Evolutionary conservation across 192 early-diverging fungal species (phyloP).

Genomic region (Podila epigama): DNA sequence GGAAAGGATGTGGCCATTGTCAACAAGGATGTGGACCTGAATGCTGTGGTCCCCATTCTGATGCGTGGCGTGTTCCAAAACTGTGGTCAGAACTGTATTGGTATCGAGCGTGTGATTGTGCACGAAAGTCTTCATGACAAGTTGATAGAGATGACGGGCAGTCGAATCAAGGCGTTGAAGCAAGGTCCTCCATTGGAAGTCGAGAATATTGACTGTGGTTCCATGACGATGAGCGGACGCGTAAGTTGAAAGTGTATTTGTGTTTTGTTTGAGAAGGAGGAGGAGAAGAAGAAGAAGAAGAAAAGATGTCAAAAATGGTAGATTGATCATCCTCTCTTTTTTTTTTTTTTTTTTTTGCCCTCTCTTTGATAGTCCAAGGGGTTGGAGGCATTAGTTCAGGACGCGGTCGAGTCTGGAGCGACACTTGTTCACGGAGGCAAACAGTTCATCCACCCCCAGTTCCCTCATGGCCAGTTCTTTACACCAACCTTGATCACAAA

Average conservation of each 20-base stretch:
- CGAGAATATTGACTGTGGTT: conserved; percentile 77
- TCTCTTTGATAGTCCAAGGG: conserved; percentile 48
- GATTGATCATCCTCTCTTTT: too few relatives aligned
- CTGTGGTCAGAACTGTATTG: conserved; percentile 89
- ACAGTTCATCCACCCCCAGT: conserved; percentile 70
- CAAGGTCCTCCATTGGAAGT: conserved; percentile 78
- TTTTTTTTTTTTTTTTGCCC: not conserved
- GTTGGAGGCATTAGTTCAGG: conserved; percentile 72
- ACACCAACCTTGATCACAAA: conserved; percentile 81
- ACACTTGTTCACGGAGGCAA: conserved; percentile 74
- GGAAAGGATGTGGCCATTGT: conserved; percentile 91
- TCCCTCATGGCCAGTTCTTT: conserved; percentile 83
- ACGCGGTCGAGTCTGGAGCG: conserved; percentile 82
- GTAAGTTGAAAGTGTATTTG: conserved; percentile 45
- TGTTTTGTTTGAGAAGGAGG: not conserved
- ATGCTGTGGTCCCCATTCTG: conserved; percentile 70
- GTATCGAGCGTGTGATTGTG: conserved; percentile 87
- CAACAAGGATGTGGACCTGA: conserved; percentile 74
- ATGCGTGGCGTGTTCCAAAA: conserved; percentile 91
- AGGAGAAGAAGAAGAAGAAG: too few relatives aligned
- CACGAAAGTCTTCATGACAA: conserved; percentile 71
- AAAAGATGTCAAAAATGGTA: too few relatives aligned
- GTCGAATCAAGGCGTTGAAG: conserved; percentile 65
- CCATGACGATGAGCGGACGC: conserved; percentile 79
- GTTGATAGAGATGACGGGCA: conserved; percentile 69